phyloP scores from a whole-genome alignment of 2,329 filamentous ascomycete genomes.

The Curvularia lunata region DNA sequence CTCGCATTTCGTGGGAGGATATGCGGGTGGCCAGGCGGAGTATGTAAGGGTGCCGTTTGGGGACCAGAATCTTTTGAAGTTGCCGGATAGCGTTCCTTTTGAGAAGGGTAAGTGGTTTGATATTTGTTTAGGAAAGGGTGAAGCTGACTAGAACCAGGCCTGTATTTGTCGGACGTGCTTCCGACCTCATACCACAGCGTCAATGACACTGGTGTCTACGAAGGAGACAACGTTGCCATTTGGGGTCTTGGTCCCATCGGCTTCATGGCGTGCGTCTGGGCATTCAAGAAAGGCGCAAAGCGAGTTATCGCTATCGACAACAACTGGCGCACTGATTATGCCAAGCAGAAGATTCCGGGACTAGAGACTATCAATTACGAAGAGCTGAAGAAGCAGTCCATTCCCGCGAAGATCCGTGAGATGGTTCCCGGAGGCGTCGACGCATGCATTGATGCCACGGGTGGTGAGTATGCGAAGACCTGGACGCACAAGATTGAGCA shows the following conservation, averaged over 20 bases:
- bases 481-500: constrained; percentile 66
- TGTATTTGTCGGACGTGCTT: constrained; percentile 82
- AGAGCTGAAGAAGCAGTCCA: constrained; percentile 66
- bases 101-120: constrained; percentile 63
- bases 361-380: constrained; percentile 73
- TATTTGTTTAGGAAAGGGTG: neutral
- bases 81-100: constrained; percentile 79
- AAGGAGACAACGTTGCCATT: constrained; percentile 77
- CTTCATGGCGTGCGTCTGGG: constrained; percentile 72
- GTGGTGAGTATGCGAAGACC: constrained; percentile 67
- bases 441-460: constrained; percentile 71
- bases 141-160: constrained; percentile 43
- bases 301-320: constrained; percentile 81
- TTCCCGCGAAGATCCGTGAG: constrained; percentile 74
- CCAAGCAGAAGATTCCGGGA: constrained; percentile 66
- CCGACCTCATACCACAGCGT: constrained; percentile 81
- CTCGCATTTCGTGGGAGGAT: constrained; percentile 78
- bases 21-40: constrained; percentile 85
- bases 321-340: constrained; percentile 71
- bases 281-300: constrained; percentile 71
- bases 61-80: constrained; percentile 78
- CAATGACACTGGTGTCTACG: constrained; percentile 78
- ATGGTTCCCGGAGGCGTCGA: constrained; percentile 74
- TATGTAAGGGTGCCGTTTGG: constrained; percentile 81
- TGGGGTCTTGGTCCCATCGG: constrained; percentile 87